Percentiles rank a stretch among this genome's conserved stretches.
Evolutionary conservation across 352 stramenopile species (phyloP).

Genomic region (Globisporangium cederbergense): DNA sequence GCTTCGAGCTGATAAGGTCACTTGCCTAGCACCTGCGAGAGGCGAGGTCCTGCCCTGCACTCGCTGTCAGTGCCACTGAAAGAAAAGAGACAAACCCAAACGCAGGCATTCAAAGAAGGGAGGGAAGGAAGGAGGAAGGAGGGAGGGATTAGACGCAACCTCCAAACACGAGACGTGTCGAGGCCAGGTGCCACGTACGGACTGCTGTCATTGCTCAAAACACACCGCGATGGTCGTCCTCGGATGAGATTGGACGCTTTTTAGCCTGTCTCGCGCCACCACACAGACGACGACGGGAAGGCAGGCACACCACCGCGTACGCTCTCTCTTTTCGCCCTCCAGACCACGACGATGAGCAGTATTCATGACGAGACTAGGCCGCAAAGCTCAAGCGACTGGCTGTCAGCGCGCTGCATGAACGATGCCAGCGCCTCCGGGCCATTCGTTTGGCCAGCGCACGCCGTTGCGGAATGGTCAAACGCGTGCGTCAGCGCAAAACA

Average conservation of each 20-base stretch:
- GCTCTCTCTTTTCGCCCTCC: too few relatives aligned
- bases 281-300: neutral
- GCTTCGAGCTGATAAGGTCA: neutral
- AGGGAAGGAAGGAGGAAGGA: neutral
- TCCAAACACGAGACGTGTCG: neutral
- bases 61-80: neutral
- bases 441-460: neutral
- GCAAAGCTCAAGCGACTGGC: neutral
- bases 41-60: neutral
- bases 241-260: slow-evolving; percentile 1
- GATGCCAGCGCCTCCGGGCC: neutral
- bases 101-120: too few relatives aligned
- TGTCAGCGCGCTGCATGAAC: too few relatives aligned
- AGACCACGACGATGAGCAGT: too few relatives aligned
- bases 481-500: neutral
- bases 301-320: too few relatives aligned
- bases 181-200: neutral
- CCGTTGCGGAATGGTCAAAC: neutral
- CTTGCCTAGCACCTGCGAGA: neutral
- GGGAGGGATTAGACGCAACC: neutral
- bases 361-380: neutral
- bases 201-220: neutral
- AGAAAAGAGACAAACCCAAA: neutral
- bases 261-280: neutral
- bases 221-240: neutral